These are phyloP conservation scores for Bruguiera sexangula DNA, from an alignment of 345 rosid genomes.

Conservation along the genomic window DNA sequence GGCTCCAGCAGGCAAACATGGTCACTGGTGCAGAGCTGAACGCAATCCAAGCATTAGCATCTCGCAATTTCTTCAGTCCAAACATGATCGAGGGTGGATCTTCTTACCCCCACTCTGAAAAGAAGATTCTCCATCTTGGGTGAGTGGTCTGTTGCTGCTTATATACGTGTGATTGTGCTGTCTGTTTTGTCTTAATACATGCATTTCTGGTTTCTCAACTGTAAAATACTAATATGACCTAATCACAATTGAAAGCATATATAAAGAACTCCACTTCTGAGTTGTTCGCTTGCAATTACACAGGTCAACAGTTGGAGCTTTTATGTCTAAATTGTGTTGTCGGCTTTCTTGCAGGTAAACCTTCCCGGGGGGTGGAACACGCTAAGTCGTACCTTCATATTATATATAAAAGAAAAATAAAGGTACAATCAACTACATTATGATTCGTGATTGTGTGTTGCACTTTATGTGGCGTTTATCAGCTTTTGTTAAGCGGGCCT, in stretches of 20 bases:
- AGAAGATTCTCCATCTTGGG: slow-evolving; percentile 85
- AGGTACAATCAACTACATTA: background rate
- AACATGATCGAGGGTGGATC: slow-evolving; percentile 45
- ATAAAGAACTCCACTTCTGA: too few relatives aligned
- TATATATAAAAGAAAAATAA: background rate
- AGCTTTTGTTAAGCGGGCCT: too few relatives aligned
- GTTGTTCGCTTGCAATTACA: too few relatives aligned
- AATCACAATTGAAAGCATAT: too few relatives aligned
- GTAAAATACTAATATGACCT: too few relatives aligned
- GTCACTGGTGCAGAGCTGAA: slow-evolving; percentile 64
- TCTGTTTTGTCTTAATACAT: too few relatives aligned
- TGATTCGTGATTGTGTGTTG: background rate
- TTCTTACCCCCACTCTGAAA: slow-evolving; percentile 59
- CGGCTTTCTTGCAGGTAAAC: slow-evolving; percentile 21
- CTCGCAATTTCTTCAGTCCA: slow-evolving; percentile 79
- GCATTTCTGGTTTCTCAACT: too few relatives aligned
- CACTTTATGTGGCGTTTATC: too few relatives aligned
- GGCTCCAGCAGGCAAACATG: slow-evolving; percentile 75
- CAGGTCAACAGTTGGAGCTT: too few relatives aligned
- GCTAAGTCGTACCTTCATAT: background rate
- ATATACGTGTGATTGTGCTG: too few relatives aligned
- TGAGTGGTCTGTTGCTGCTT: slow-evolving; percentile 14
- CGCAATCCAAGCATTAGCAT: slow-evolving; percentile 73
- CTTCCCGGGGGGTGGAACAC: background rate
- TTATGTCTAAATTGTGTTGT: background rate